Evolutionary conservation across 2,329 filamentous ascomycete genomes (phyloP).

Genomic region (Aurifilum marmelostoma): DNA sequence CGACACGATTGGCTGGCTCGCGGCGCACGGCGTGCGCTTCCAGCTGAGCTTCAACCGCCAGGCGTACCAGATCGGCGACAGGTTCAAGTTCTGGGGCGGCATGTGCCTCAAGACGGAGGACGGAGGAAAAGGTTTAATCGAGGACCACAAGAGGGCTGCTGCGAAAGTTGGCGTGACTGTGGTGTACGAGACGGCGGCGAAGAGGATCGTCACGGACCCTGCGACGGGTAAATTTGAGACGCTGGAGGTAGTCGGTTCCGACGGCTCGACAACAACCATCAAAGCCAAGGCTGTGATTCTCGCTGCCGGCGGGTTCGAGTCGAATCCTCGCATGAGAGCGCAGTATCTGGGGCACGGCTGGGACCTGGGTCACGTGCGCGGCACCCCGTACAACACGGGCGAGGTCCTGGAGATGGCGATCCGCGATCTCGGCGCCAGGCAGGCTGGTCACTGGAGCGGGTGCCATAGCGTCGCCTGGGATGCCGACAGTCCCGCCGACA

Average conservation of each 20-base stretch:
- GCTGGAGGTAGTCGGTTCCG: slow-evolving; percentile 35
- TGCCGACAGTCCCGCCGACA: slow-evolving; percentile 57
- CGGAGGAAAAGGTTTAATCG: slow-evolving; percentile 62
- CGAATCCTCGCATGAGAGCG: slow-evolving; percentile 58
- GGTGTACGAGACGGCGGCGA: slow-evolving; percentile 50
- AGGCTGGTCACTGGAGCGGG: slow-evolving; percentile 63
- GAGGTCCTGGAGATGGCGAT: slow-evolving; percentile 59
- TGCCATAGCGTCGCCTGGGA: slow-evolving; percentile 71
- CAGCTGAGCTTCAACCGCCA: slow-evolving; percentile 68
- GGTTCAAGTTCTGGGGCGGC: slow-evolving; percentile 69
- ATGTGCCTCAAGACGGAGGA: slow-evolving; percentile 61
- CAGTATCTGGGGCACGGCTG: slow-evolving; percentile 61
- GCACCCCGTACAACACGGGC: slow-evolving; percentile 67
- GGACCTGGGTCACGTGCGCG: slow-evolving; percentile 64
- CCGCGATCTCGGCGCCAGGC: slow-evolving; percentile 52
- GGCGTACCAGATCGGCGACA: slow-evolving; percentile 64
- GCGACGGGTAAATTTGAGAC: slow-evolving; percentile 38
- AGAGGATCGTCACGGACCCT: slow-evolving; percentile 41
- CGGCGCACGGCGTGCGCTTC: slow-evolving; percentile 57
- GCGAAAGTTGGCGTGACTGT: slow-evolving; percentile 46
- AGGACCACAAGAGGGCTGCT: slow-evolving; percentile 51
- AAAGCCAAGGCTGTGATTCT: slow-evolving; percentile 51
- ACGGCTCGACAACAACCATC: slow-evolving; percentile 37
- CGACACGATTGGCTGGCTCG: slow-evolving; percentile 58
- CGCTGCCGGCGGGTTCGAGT: slow-evolving; percentile 67